Conservation (phyloP, 768 basidiomycete species). For the Lentinula sp. region DNA sequence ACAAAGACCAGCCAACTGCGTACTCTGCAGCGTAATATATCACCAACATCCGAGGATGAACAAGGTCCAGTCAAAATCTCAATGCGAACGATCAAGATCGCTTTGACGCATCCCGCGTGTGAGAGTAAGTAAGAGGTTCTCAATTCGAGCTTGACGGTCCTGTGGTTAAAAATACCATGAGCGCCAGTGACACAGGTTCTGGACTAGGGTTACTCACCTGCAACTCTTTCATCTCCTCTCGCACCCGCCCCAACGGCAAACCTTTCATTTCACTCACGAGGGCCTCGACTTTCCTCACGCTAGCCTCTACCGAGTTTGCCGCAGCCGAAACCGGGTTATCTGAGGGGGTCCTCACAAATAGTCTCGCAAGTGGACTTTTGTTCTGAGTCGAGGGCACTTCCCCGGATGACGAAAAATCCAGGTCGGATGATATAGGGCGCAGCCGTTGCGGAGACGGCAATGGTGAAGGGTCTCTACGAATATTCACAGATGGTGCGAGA, state of each 20-base stretch:
- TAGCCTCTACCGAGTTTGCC: slow-evolving; percentile 33
- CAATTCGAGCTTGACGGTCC: slow-evolving; percentile 77
- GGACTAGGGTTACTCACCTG: slow-evolving; percentile 40
- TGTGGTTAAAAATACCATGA: slow-evolving; percentile 16
- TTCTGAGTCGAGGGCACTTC: slow-evolving; percentile 17
- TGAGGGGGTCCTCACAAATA: slow-evolving; percentile 28
- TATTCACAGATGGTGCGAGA: slow-evolving; percentile 4
- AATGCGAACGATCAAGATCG: background rate
- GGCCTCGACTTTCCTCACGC: slow-evolving; percentile 49
- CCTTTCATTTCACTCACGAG: slow-evolving; percentile 58
- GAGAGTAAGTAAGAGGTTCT: slow-evolving; percentile 61
- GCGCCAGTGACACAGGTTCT: background rate
- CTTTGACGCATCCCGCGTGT: slow-evolving; percentile 57
- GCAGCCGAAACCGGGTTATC: slow-evolving; percentile 9
- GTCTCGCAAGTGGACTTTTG: slow-evolving; percentile 36
- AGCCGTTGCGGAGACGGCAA: slow-evolving; percentile 17
- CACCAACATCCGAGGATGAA: background rate
- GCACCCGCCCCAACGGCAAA: slow-evolving; percentile 59
- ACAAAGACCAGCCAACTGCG: background rate
- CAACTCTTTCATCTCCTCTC: slow-evolving; percentile 79
- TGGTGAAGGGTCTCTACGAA: slow-evolving; percentile 8
- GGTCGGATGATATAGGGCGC: slow-evolving; percentile 10
- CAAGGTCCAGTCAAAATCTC: background rate
- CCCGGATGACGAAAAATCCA: slow-evolving; percentile 11
- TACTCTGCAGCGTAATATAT: background rate